Evolutionary conservation across 345 rosid genomes (phyloP).

Genomic region (Excoecaria agallocha): DNA sequence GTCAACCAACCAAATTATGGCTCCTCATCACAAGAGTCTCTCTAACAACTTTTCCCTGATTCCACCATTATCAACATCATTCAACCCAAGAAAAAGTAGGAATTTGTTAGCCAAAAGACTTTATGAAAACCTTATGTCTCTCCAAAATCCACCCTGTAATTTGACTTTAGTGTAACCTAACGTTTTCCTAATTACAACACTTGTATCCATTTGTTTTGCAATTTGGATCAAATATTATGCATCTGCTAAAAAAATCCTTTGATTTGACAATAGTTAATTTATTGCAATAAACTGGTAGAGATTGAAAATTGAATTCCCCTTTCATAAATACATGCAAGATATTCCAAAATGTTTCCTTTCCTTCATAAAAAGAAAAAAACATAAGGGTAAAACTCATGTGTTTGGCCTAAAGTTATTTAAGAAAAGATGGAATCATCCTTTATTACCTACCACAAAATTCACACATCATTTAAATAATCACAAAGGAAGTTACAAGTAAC

Average conservation of each 20-base stretch:
- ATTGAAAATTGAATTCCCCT: not conserved
- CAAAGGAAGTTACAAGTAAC: no score
- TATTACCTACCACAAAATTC: no score
- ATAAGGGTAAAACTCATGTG: not conserved
- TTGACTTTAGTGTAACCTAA: conserved; percentile 17
- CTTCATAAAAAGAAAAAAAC: not conserved
- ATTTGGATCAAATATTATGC: no score
- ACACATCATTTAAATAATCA: no score
- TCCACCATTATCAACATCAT: conserved; percentile 21
- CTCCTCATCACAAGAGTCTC: conserved; percentile 23
- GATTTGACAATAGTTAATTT: no score
- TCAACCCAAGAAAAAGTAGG: not conserved
- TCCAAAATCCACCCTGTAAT: conserved; percentile 12
- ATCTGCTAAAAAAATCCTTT: no score
- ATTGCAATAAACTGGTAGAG: no score
- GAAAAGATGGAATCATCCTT: no score
- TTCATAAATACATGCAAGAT: not conserved
- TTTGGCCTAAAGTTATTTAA: not conserved
- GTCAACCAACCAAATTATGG: conserved; percentile 23
- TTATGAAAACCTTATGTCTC: not conserved
- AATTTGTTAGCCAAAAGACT: not conserved
- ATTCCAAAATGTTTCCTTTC: not conserved
- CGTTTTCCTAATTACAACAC: not conserved
- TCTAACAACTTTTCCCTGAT: conserved; percentile 26
- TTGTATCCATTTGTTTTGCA: not conserved